Base-by-base conservation (phyloP, 306 rosid species). In the Crataegus laevigata region DNA sequence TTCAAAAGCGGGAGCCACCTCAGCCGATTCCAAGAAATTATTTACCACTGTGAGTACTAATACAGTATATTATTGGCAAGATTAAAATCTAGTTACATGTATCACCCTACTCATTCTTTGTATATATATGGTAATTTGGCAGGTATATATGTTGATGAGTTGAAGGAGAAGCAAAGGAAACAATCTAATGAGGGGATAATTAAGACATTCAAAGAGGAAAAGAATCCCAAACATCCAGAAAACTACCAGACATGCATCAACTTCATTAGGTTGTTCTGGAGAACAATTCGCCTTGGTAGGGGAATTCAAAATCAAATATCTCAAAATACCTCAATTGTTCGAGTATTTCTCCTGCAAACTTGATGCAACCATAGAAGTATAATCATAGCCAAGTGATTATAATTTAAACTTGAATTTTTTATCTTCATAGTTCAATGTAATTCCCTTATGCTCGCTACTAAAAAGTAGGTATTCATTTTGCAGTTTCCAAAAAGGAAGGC, bases 1-100 rank as follows among this genome's bases (percentile, higher is more conserved):
- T 89, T 91, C 75, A 79, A 18, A 78, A 91, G 93, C 86, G 87
- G 92, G 4, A 32, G 81, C 59, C 82, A 69, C 52, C 74, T 87
- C 34, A 80, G 86, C 69, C 72, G 51, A 61, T 68, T 47, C 60
- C 64, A 73, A 45, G 52, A 1, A 11, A 11, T 82, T 66, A 58
- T 86, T 80, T 90, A 90, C 72, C 15, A 60, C 26, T 68, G 91
- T 82, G 74, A 72, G 85, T 75, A 43, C 2, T 9, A 54, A 0
- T 21, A 54, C 25, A 34, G 38, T 6, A 34, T 34, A 34, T 34
- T 34, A 34, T 34, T 7, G 38, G 38, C 10, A 21, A 21, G 25
- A 55, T 25, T 7, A 5, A 55, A 55, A n/a, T 2, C 28, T 21
- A n/a, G 1, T 55, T 13, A 55, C 26, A 55, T 22, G 64, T 10